phyloP scores from a whole-genome alignment of 106 monocot genomes.

The Platanthera guangdongensis region DNA sequence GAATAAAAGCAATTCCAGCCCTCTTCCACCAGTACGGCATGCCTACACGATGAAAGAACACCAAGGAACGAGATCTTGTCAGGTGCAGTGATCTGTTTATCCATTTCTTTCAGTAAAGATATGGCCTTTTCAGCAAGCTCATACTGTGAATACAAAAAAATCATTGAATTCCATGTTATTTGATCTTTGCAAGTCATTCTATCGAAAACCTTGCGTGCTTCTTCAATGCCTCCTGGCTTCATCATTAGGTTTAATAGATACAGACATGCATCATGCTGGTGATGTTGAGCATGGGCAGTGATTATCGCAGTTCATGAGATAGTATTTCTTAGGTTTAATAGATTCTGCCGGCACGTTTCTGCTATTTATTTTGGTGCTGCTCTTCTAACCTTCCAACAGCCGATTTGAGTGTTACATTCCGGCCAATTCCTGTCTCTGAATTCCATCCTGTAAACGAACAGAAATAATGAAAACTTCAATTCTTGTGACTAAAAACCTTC shows the following conservation, averaged over 20 bases:
- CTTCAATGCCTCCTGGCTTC: constrained; percentile 22
- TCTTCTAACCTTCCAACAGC: too few species aligned
- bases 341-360: too few species aligned
- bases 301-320: constrained; percentile 46
- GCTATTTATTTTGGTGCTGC: too few species aligned
- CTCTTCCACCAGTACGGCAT: too few species aligned
- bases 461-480: too few species aligned
- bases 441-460: too few species aligned
- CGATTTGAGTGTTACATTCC: too few species aligned
- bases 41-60: too few species aligned
- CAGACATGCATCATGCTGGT: constrained; percentile 23
- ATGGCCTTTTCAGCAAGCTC: constrained; percentile 34
- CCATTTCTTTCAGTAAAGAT: constrained; percentile 30
- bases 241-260: constrained; percentile 30
- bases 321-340: constrained; percentile 27
- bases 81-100: constrained; percentile 12
- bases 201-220: constrained; percentile 31
- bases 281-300: constrained; percentile 32
- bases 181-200: constrained; percentile 28
- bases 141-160: constrained; percentile 45
- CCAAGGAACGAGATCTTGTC: constrained; percentile 42
- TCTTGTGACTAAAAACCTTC: too few species aligned
- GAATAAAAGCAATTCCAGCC: too few species aligned
- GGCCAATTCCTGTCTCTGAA: too few species aligned
- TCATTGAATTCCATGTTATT: constrained; percentile 57